Conservation (phyloP, 192 early-diverging fungal genomes). For the Podila horticola region DNA sequence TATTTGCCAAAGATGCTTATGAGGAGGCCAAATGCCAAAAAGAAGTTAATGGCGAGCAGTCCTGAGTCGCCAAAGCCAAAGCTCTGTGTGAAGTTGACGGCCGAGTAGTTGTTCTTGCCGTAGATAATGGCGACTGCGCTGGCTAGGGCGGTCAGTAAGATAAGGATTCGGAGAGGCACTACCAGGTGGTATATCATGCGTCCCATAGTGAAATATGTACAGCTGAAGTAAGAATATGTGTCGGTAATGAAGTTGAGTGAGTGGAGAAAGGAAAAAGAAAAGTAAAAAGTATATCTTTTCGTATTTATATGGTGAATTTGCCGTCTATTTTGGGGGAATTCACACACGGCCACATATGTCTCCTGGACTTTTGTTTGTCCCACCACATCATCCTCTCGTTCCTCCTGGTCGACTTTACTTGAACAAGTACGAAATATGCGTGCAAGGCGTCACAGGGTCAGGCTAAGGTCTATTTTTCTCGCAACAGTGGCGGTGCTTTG, state of each 20-base stretch:
- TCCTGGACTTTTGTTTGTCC: too few species aligned
- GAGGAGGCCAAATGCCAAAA: neutral
- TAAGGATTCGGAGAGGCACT: neutral
- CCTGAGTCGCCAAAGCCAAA: neutral
- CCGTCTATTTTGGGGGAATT: too few species aligned
- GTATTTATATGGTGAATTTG: too few species aligned
- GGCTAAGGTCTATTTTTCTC: too few species aligned
- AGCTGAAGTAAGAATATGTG: neutral
- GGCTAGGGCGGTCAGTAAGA: neutral
- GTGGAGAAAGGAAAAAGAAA: neutral
- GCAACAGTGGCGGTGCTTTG: too few species aligned
- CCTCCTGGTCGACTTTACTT: too few species aligned
- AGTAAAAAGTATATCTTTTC: neutral
- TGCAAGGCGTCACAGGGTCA: too few species aligned
- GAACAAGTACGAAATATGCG: too few species aligned
- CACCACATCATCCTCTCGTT: too few species aligned
- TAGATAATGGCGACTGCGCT: conserved; percentile 1
- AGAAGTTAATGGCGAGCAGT: neutral
- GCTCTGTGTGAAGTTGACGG: neutral
- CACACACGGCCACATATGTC: too few species aligned
- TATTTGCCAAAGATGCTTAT: neutral
- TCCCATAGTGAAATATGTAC: neutral
- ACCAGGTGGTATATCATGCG: neutral
- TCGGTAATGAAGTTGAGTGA: neutral
- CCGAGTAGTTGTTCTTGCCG: neutral